Conservation (phyloP, 2,329 filamentous ascomycete species). For the Sporothrix brasiliensis region DNA sequence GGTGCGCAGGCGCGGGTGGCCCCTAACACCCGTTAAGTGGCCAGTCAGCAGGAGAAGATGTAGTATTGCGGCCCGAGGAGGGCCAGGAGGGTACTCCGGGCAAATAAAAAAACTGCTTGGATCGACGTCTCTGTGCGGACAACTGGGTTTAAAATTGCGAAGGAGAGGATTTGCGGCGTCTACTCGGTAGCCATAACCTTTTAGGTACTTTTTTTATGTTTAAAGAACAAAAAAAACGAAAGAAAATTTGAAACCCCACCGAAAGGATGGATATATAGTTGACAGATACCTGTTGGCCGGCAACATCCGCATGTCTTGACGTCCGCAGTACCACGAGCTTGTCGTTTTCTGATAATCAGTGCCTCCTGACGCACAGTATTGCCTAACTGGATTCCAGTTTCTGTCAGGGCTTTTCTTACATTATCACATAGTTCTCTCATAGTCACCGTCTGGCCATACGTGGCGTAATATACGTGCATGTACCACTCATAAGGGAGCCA, state of each 20-base stretch:
- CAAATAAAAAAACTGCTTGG: conserved; percentile 25
- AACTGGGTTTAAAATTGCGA: conserved; percentile 27
- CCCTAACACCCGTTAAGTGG: conserved; percentile 77
- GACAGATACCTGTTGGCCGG: not conserved
- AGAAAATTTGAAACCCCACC: conserved; percentile 20
- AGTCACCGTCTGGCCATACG: too few relatives aligned
- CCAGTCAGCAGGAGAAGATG: not conserved
- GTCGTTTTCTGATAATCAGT: too few relatives aligned
- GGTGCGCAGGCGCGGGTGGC: conserved; percentile 83
- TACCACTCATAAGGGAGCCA: too few relatives aligned
- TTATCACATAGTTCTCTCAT: too few relatives aligned
- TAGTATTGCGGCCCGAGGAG: not conserved
- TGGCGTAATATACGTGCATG: too few relatives aligned
- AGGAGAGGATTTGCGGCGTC: conserved; percentile 32
- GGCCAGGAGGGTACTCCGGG: conserved; percentile 5
- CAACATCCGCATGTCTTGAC: not conserved
- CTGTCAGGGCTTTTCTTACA: too few relatives aligned
- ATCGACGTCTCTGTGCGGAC: conserved; percentile 15
- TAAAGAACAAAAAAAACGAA: conserved; percentile 25
- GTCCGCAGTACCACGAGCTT: too few relatives aligned
- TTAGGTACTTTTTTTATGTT: conserved; percentile 18
- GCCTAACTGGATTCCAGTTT: too few relatives aligned
- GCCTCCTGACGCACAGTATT: too few relatives aligned
- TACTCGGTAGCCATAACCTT: conserved; percentile 29
- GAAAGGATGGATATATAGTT: not conserved